Evolutionary conservation across 805 yeast species (phyloP), one percentile per base, ranked within the genome.

Genomic region (Wickerhamomyces queroliae): DNA sequence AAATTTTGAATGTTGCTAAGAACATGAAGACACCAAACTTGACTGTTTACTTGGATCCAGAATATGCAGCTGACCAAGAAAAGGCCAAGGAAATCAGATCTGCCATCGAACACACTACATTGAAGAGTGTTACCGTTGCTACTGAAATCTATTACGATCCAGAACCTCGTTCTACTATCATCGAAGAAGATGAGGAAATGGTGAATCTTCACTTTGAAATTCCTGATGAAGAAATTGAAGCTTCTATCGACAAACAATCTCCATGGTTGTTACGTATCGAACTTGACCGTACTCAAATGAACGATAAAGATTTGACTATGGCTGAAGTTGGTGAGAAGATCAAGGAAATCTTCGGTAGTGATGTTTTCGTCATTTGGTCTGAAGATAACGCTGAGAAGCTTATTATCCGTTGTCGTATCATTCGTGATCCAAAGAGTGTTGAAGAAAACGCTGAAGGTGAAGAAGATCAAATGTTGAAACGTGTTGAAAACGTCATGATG

Each of bases 11-110:
- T 62, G 99, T 93, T 49, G 99, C 99, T 10, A 93, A 93, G 70
- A 91, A 87, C 56, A 90, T 93, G 74, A 93, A 91, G 67, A 93
- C 99, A n/a, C 99, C 99, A n/a, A 95, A 96, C 12, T 72, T 91
- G 59, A 89, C 96, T 9, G 96, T 91, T n/a, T 93, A 90, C 61
- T 69, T 93, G 61, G 74, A 86, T 35, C 80, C 81, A 5, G 91
- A 79, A 30, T 74, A 81, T 46, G 90, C 96, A 5, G 73, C 76
- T 35, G 96, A 93, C 54, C 91, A 90, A 63, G 97, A 90, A 61
- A 80, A 73, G 64, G 98, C 99, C 10, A 93, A 93, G 70, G 81
- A 83, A 33, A 87, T 93, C 33, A 96, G 95, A 69, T 86, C 97
- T 44, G 95, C 96, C 0, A 91, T 93, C 57, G 98, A 93, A 62